phyloP scores from a whole-genome alignment of 2,329 filamentous ascomycete species.

The Dichotomopilus funicola region DNA sequence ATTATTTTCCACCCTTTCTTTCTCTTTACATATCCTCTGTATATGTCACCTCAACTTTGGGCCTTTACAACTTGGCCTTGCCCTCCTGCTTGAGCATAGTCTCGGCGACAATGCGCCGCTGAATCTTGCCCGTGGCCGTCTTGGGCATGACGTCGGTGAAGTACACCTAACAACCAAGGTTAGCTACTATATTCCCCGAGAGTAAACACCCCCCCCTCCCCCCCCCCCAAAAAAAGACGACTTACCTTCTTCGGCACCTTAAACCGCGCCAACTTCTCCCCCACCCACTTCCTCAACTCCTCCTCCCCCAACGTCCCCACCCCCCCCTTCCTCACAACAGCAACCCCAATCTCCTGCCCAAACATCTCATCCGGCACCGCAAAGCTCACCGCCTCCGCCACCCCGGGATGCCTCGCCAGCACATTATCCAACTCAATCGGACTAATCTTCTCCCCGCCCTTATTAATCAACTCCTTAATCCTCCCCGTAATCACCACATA shows the following conservation, averaged over 20 bases:
- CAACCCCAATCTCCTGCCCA: slow-evolving; percentile 74
- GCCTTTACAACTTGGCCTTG: slow-evolving; percentile 47
- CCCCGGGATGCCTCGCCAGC: slow-evolving; percentile 63
- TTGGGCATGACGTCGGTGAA: slow-evolving; percentile 83
- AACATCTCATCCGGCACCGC: slow-evolving; percentile 77
- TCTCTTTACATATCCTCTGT: no score
- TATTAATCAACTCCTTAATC: slow-evolving; percentile 90
- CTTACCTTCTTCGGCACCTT: slow-evolving; percentile 76
- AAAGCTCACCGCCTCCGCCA: slow-evolving; percentile 77
- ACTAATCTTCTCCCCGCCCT: slow-evolving; percentile 83
- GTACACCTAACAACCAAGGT: slow-evolving; percentile 44
- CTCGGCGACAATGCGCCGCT: slow-evolving; percentile 78
- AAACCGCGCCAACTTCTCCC: slow-evolving; percentile 68
- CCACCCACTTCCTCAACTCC: slow-evolving; percentile 63
- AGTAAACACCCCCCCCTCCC: no score
- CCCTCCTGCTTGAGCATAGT: slow-evolving; percentile 67
- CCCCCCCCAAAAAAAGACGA: background rate
- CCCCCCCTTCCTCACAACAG: slow-evolving; percentile 65
- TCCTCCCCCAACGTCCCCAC: slow-evolving; percentile 44
- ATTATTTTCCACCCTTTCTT: background rate
- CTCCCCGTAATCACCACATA: slow-evolving; percentile 84
- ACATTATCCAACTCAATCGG: slow-evolving; percentile 85
- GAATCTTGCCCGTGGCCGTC: slow-evolving; percentile 87
- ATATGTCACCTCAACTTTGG: no score
- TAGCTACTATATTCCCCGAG: background rate